Evolutionary conservation across 805 yeast species (phyloP).

Genomic region (Kluyveromyces nonfermentans): DNA sequence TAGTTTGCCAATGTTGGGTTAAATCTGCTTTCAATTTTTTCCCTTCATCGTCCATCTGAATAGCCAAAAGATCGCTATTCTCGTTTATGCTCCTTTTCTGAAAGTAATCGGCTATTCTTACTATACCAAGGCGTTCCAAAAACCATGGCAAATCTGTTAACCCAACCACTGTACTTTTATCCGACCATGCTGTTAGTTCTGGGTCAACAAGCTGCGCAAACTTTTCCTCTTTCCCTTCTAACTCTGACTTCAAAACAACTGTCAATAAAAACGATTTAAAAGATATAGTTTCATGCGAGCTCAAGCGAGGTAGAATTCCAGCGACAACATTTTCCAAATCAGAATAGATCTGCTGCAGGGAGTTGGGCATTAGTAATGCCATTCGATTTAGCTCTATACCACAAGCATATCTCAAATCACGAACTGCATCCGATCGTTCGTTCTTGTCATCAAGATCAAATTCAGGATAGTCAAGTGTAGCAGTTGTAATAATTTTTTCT

Average conservation of each 20-base stretch:
- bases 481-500: slow-evolving; percentile 75
- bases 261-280: slow-evolving; percentile 87
- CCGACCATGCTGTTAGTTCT: slow-evolving; percentile 86
- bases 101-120: slow-evolving; percentile 85
- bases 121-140: slow-evolving; percentile 95
- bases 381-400: slow-evolving; percentile 91
- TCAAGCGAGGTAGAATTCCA: slow-evolving; percentile 60
- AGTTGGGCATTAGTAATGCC: slow-evolving; percentile 91
- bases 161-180: slow-evolving; percentile 84
- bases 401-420: slow-evolving; percentile 83
- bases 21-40: slow-evolving; percentile 62
- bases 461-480: slow-evolving; percentile 72
- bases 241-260: slow-evolving; percentile 78
- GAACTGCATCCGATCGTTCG: slow-evolving; percentile 73
- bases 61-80: slow-evolving; percentile 59
- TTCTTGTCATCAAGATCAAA: slow-evolving; percentile 36
- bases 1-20: slow-evolving; percentile 85
- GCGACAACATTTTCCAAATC: slow-evolving; percentile 79
- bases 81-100: slow-evolving; percentile 73
- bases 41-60: slow-evolving; percentile 88
- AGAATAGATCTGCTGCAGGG: slow-evolving; percentile 67
- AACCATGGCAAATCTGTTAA: slow-evolving; percentile 90
- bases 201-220: slow-evolving; percentile 89
- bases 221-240: slow-evolving; percentile 62
- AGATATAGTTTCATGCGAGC: slow-evolving; percentile 87